Evolutionary conservation across 306 rosid species (phyloP).

Genomic region (Lithocarpus polystachyus): DNA sequence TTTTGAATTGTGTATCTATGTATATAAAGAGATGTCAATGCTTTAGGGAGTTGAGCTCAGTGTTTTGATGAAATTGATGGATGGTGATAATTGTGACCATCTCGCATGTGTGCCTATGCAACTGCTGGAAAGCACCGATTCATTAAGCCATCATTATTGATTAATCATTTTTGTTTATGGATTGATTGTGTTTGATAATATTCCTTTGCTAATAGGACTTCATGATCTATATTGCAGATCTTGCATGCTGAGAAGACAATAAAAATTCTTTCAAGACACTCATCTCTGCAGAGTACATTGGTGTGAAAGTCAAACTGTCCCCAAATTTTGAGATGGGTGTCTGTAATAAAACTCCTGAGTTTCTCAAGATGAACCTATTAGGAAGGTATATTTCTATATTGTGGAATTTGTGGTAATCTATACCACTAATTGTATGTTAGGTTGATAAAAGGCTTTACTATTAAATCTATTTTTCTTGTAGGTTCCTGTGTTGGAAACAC

Average conservation of each 20-base stretch:
- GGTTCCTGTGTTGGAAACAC: slow-evolving; percentile 34
- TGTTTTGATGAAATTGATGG: not conserved
- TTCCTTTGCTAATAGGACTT: not conserved
- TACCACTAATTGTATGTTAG: not conserved
- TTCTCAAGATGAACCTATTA: slow-evolving; percentile 77
- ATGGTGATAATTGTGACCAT: not conserved
- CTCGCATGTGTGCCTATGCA: not conserved
- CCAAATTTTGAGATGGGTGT: slow-evolving; percentile 65
- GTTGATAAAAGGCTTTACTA: not conserved
- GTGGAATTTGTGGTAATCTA: not conserved
- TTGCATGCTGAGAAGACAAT: slow-evolving; percentile 44
- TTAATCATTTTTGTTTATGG: not conserved
- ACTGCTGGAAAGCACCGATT: not conserved
- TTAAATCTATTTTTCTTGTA: not conserved
- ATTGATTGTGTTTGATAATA: not conserved
- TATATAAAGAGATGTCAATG: not conserved
- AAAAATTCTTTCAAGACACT: slow-evolving; percentile 58
- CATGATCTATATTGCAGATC: slow-evolving; percentile 36
- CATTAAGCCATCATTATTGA: not conserved
- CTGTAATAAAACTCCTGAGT: slow-evolving; percentile 67
- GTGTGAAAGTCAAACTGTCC: slow-evolving; percentile 48
- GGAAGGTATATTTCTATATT: slow-evolving; percentile 55
- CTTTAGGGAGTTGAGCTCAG: not conserved
- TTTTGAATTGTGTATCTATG: not conserved
- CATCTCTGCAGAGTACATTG: slow-evolving; percentile 50